These are phyloP conservation scores for Lenwebbia sp. DNA, from an alignment of 345 rosid genomes.

Conservation along the genomic window DNA sequence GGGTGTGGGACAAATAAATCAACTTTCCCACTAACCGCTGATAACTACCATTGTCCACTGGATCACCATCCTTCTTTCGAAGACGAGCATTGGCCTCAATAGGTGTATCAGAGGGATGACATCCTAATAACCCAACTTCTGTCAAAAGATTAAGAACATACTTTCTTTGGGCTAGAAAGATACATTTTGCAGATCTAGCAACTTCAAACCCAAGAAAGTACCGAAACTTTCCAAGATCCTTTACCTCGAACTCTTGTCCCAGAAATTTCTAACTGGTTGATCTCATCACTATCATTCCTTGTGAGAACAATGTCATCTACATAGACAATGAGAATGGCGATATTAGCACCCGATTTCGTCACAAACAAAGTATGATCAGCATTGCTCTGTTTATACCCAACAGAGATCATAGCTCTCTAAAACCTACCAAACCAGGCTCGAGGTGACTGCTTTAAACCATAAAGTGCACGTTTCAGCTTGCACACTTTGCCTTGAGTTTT, in stretches of 20 bases:
- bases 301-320: not conserved
- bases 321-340: not conserved
- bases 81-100: too few relatives aligned
- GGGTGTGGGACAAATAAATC: too few relatives aligned
- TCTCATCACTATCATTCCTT: not conserved
- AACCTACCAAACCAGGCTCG: not conserved
- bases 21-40: too few relatives aligned
- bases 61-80: too few relatives aligned
- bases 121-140: too few relatives aligned
- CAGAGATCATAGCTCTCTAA: too few relatives aligned
- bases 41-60: too few relatives aligned
- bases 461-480: not conserved
- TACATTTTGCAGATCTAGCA: too few relatives aligned
- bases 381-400: too few relatives aligned
- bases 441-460: not conserved
- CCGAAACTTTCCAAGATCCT: not conserved
- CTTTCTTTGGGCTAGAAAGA: not conserved
- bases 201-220: not conserved
- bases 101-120: too few relatives aligned
- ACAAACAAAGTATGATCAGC: too few relatives aligned
- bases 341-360: too few relatives aligned
- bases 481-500: not conserved
- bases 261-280: not conserved
- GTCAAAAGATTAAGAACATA: not conserved
- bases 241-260: not conserved